Conservation (phyloP, 2,329 filamentous ascomycete genomes). For the Fusarium sp. region DNA sequence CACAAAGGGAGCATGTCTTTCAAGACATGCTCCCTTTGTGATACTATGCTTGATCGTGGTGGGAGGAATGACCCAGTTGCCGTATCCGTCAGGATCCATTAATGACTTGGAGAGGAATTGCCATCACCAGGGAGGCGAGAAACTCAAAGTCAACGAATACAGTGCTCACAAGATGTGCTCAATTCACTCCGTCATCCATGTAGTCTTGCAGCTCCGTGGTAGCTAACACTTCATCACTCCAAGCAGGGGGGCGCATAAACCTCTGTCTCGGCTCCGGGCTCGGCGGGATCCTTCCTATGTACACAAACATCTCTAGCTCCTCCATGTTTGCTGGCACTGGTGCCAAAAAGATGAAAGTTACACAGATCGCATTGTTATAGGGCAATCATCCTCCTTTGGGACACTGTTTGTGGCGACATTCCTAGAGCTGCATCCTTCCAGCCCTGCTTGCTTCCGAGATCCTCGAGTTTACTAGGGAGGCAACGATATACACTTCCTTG, state of each 20-base stretch:
- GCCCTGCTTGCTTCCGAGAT: background rate
- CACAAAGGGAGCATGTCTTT: too few relatives aligned
- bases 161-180: background rate
- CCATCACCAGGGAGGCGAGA: background rate
- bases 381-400: background rate
- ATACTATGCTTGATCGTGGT: background rate
- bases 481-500: background rate
- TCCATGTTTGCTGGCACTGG: background rate
- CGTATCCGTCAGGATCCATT: background rate
- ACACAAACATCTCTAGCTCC: background rate
- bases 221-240: background rate
- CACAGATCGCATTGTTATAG: background rate
- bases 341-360: background rate
- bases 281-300: background rate
- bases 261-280: background rate
- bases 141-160: background rate
- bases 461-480: background rate
- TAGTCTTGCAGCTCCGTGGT: background rate
- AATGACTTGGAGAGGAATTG: background rate
- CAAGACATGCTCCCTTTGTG: background rate
- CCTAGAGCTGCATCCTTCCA: background rate
- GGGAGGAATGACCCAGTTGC: background rate
- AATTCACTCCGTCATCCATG: background rate
- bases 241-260: background rate
- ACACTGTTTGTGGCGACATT: background rate